Percentiles rank a stretch among this genome's conserved stretches.
Conservation (phyloP, 306 rosid species). For the Lotus japonicus region DNA sequence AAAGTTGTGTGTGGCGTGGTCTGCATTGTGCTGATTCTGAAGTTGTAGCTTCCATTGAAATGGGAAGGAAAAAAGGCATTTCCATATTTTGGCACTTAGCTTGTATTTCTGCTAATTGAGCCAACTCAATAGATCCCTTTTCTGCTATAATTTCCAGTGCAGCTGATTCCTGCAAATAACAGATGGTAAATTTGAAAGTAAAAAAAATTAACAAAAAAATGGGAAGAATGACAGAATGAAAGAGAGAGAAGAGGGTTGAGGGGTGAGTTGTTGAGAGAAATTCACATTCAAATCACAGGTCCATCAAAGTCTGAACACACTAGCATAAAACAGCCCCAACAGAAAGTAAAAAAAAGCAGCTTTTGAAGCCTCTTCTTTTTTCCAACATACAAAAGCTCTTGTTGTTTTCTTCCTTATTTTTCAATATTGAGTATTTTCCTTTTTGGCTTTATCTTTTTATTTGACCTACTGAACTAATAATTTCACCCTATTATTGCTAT, state of each 20-base stretch:
- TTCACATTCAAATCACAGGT: constrained; percentile 10
- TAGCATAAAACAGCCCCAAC: constrained; percentile 34
- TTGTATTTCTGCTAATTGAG: constrained; percentile 17
- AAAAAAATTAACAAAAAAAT: neutral
- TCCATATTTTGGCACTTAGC: constrained; percentile 27
- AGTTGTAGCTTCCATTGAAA: neutral
- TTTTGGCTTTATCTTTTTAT: neutral
- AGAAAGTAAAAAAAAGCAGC: constrained; percentile 33
- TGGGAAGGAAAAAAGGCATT: constrained; percentile 22
- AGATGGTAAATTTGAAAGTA: constrained; percentile 12
- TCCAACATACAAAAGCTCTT: constrained; percentile 27
- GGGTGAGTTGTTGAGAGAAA: constrained; percentile 15
- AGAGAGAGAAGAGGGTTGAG: neutral
- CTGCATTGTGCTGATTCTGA: neutral
- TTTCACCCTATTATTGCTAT: neutral
- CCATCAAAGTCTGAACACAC: constrained; percentile 22
- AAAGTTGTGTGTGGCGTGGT: neutral
- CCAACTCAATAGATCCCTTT: constrained; percentile 21
- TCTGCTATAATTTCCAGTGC: constrained; percentile 33
- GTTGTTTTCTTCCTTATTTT: constrained; percentile 14
- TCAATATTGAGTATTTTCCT: neutral
- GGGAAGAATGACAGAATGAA: neutral
- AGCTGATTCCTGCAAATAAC: constrained; percentile 45
- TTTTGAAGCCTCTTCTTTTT: constrained; percentile 30
- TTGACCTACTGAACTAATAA: constrained; percentile 2